Evolutionary conservation across 2,329 filamentous ascomycete species (phyloP).

Genomic region (Diaporthe australafricana): DNA sequence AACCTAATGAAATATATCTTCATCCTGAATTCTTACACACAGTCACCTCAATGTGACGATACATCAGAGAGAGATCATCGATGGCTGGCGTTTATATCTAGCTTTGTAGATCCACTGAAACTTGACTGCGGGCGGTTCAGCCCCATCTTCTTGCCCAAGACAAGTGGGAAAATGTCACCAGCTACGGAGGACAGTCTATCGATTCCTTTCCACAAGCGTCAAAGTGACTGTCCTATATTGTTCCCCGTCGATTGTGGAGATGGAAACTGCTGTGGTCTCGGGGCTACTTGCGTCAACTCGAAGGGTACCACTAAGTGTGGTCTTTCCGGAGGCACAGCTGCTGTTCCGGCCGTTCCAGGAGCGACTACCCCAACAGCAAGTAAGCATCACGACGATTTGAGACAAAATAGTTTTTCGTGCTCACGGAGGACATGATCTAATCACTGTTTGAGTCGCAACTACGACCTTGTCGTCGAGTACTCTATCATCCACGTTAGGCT

Average conservation of each 20-base stretch:
- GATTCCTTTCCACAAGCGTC: neutral
- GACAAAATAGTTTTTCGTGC: neutral
- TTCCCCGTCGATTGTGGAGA: constrained; percentile 27
- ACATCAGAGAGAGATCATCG: neutral
- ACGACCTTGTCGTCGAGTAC: neutral
- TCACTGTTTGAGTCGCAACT: too few relatives aligned
- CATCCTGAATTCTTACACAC: too few relatives aligned
- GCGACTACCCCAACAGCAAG: neutral
- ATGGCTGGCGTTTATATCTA: neutral
- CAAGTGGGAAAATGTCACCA: neutral
- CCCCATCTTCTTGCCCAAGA: neutral
- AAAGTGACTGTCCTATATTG: constrained; percentile 8
- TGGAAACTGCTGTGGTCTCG: constrained; percentile 13
- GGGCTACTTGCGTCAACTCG: neutral
- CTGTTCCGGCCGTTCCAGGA: neutral
- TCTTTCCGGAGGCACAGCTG: neutral
- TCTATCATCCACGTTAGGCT: neutral
- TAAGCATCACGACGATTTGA: neutral
- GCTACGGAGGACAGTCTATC: neutral
- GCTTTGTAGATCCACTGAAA: neutral
- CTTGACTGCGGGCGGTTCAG: neutral
- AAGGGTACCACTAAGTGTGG: neutral
- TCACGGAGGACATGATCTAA: neutral
- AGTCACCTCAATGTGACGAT: neutral
- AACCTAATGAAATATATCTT: too few relatives aligned